Evolutionary conservation across 169 alveolate species (phyloP).

Genomic region (Babesia sp.): DNA sequence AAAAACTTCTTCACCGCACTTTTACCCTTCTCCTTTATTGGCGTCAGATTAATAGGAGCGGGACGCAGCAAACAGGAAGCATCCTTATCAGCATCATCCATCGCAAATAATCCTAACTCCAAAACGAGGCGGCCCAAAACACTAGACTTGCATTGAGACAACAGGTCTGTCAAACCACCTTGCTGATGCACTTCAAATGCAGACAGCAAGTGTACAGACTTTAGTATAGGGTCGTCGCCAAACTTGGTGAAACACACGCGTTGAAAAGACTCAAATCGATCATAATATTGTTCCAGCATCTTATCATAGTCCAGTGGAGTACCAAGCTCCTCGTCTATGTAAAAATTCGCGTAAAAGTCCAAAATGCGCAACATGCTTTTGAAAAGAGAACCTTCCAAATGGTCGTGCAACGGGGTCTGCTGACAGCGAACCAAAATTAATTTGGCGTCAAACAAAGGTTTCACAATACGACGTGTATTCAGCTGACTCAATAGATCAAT

Average conservation of each 20-base stretch:
- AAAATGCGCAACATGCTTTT: slow-evolving; percentile 45
- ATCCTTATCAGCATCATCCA: slow-evolving; percentile 6
- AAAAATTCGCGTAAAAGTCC: slow-evolving; percentile 56
- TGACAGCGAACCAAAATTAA: slow-evolving; percentile 56
- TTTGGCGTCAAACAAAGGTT: slow-evolving; percentile 59
- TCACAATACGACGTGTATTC: slow-evolving; percentile 53
- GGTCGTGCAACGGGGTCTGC: slow-evolving; percentile 50
- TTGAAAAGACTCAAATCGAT: slow-evolving; percentile 53
- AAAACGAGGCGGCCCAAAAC: slow-evolving; percentile 10
- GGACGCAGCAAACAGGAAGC: slow-evolving; percentile 12
- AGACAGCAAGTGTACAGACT: slow-evolving; percentile 45
- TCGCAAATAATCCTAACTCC: slow-evolving; percentile 36
- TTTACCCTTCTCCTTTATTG: slow-evolving; percentile 41
- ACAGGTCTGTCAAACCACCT: slow-evolving; percentile 13
- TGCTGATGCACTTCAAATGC: slow-evolving; percentile 14
- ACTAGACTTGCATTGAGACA: slow-evolving; percentile 21
- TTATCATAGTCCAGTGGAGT: slow-evolving; percentile 47
- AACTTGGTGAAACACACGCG: slow-evolving; percentile 55
- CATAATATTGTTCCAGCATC: slow-evolving; percentile 49
- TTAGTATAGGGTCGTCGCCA: slow-evolving; percentile 37
- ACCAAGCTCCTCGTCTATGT: slow-evolving; percentile 67
- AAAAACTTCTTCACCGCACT: slow-evolving; percentile 38
- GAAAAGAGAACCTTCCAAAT: slow-evolving; percentile 48
- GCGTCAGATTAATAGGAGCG: slow-evolving; percentile 33
- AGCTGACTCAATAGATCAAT: slow-evolving; percentile 61